Base-by-base conservation (phyloP, 2,329 filamentous ascomycete genomes). In the Curvularia sp. region DNA sequence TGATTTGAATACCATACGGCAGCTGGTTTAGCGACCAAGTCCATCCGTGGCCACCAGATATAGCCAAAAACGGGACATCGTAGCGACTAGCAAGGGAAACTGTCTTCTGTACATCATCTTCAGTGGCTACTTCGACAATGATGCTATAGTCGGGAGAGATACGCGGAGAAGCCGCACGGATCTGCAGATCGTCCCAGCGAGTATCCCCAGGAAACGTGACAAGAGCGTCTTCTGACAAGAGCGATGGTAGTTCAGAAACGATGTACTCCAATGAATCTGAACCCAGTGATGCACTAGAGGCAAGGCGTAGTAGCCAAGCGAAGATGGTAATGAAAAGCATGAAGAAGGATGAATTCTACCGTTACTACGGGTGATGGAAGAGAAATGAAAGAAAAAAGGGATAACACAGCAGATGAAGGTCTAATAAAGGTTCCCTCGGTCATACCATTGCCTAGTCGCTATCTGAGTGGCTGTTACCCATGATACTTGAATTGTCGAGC, bases 11-110 rank as follows among this genome's bases (percentile, higher is more conserved):
- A 1, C 74, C 76, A 48, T 66, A 63, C 2, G 67, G 47, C 0
- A 77, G 33, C 0, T 53, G 51, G 5, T 62, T 69, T 1, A 76
- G 55, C 4, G 71, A 70, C 0, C 58, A 68, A 1, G 64, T 62
- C 57, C 67, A 77, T 0, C 75, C 73, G 66, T 79, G 78, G 1
- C 70, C 64, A 12, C 71, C 72, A 2, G 74, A 73, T 1, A 72
- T 72, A 13, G 72, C 75, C 3, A 79, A 66, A 43, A 79, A 78
- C 0, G 76, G 69, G n/a, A 78, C 68, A 6, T 71, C 62, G 38
- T 59, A 55, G n/a, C 48, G 50, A 52, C 56, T 59, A 5, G 67
- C 66, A 9, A 58, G 51, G 0, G 46, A 15, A 0, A 68, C 57
- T 1, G 56, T 64, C 3, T 26, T 44, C 28, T 65, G 55, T 9